Percentiles rank a stretch among this genome's conserved stretches.
These are phyloP conservation scores for Chalciporus sphaerocephalus DNA, from an alignment of 768 basidiomycete species.

Conservation along the genomic window DNA sequence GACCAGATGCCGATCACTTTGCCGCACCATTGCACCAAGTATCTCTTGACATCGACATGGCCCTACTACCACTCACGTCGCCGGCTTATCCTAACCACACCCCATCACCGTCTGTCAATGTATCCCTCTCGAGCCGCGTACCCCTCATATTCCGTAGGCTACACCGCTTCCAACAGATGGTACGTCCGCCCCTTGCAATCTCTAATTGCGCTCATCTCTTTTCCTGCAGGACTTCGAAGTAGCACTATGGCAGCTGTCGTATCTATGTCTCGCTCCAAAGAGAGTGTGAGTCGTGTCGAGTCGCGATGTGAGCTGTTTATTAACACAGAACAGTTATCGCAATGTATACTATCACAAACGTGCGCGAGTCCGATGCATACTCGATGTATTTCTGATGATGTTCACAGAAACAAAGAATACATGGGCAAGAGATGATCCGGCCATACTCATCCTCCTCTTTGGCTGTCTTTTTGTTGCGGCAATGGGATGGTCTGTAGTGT, in stretches of 20 bases:
- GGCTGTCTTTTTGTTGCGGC: slow-evolving; percentile 74
- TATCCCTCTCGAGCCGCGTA: slow-evolving; percentile 47
- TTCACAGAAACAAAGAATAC: slow-evolving; percentile 90
- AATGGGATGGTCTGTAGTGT: slow-evolving; percentile 81
- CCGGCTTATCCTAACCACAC: slow-evolving; percentile 22
- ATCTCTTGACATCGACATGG: no score
- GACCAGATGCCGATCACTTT: slow-evolving; percentile 18
- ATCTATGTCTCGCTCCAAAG: slow-evolving; percentile 86
- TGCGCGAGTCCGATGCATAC: slow-evolving; percentile 34
- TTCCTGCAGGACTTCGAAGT: slow-evolving; percentile 84
- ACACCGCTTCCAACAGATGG: slow-evolving; percentile 86
- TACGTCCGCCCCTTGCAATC: slow-evolving; percentile 27
- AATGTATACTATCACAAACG: slow-evolving; percentile 99
- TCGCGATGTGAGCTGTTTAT: background rate
- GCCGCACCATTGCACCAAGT: slow-evolving; percentile 7
- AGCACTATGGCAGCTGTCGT: slow-evolving; percentile 93
- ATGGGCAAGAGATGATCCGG: slow-evolving; percentile 97
- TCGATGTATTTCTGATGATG: background rate
- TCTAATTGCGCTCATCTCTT: background rate
- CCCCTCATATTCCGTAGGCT: slow-evolving; percentile 79
- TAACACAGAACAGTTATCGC: slow-evolving; percentile 58
- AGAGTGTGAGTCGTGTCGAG: slow-evolving; percentile 63
- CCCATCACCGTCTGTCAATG: slow-evolving; percentile 10
- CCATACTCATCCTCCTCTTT: slow-evolving; percentile 82
- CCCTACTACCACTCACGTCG: slow-evolving; percentile 32